Evolutionary conservation across 2,329 filamentous ascomycete species (phyloP), one percentile per base, ranked within the genome.

Genomic region (Trichophyton rubrum): DNA sequence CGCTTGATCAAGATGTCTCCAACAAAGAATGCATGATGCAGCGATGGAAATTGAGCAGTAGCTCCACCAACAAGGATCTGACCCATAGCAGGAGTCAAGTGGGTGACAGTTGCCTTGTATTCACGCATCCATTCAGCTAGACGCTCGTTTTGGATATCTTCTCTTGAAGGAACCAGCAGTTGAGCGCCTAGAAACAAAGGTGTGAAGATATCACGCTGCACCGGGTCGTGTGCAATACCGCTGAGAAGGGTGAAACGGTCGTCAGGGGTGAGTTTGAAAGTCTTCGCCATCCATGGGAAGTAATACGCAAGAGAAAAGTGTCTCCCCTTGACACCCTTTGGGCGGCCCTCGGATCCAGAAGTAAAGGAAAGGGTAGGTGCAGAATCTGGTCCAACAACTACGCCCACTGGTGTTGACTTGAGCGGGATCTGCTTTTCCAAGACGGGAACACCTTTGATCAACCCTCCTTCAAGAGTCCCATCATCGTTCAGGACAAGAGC

Each of bases 41-140:
- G 78, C 11, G 81, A 79, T 1, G 89, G 87, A 68, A 96, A 95
- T 65, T 88, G 74, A 0, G 89, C 85, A 2, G 78, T 85, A 24
- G 90, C 88, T 66, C 88, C 89, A 49, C 90, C 91, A n/a, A 92
- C 86, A 1, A 97, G 77, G 63, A 97, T 93, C 67, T 96, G 89
- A 60, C 91, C 91, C 91, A 97, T 96, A 61, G 93, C 93, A 8
- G 93, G 93, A 1, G 93, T 99, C 43, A 97, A 76, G 73, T 97
- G 93, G 11, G 87, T 90, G 20, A 90, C 88, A 15, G 86, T 95
- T 2, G 88, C 84, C 60, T 81, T 76, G 69, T 88, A 82, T 59
- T 86, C 82, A 59, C 80, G 79, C 81, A 96, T 89, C 93, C 93
- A 99, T 69, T 95, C 90, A 3, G 86, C 86, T 13, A 96, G 78